These are phyloP conservation scores for Eimeria tenella DNA, from an alignment of 169 alveolate genomes.

Conservation along the genomic window DNA sequence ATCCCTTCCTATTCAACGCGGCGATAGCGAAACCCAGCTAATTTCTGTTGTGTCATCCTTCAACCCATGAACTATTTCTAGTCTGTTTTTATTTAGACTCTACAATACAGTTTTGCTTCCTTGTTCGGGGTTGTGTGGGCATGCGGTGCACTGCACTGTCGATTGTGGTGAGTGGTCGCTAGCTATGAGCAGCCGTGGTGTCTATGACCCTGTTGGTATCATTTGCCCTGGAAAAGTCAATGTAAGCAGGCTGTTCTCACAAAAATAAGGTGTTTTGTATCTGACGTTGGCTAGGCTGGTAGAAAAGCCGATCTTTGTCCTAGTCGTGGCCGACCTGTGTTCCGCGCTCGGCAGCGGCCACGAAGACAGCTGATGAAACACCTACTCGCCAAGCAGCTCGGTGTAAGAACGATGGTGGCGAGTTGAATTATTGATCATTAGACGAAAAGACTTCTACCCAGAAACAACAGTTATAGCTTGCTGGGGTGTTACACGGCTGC, in stretches of 20 bases:
- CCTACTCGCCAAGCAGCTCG: slow-evolving; percentile 56
- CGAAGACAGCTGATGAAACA: slow-evolving; percentile 72
- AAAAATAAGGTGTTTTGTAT: background rate
- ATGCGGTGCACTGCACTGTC: slow-evolving; percentile 44
- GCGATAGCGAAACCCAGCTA: too few species aligned
- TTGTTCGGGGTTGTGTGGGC: slow-evolving; percentile 21
- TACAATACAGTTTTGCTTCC: background rate
- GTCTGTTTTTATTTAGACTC: too few species aligned
- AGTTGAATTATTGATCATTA: background rate
- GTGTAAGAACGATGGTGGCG: slow-evolving; percentile 21
- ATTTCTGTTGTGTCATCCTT: too few species aligned
- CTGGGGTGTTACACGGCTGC: slow-evolving; percentile 1
- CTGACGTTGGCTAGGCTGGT: background rate
- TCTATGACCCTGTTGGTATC: too few species aligned
- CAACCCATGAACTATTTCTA: too few species aligned
- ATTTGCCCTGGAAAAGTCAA: background rate
- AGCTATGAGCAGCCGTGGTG: slow-evolving; percentile 32
- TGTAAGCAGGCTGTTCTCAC: background rate
- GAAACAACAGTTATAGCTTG: slow-evolving; percentile 17
- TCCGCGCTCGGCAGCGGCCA: slow-evolving; percentile 72
- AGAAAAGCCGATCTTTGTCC: slow-evolving; percentile 7
- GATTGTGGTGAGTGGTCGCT: slow-evolving; percentile 71
- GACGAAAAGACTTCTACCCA: background rate
- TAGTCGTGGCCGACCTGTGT: slow-evolving; percentile 20
- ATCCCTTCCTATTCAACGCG: too few species aligned